These are phyloP conservation scores for Tricholoma sp. DNA, from an alignment of 768 basidiomycete genomes.

Conservation along the genomic window DNA sequence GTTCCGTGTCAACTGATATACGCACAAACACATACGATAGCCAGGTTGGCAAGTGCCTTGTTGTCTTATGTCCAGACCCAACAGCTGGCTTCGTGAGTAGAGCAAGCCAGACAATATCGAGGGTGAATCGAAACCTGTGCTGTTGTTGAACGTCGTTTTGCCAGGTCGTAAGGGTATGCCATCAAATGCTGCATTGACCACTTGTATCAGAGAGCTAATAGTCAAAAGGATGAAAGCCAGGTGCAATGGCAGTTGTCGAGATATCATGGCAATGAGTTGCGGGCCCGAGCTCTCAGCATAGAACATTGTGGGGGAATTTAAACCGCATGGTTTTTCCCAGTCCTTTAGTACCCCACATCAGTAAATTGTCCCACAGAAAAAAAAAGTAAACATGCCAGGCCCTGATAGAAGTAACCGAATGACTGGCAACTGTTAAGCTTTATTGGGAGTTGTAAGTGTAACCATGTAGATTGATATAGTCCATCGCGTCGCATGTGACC, in stretches of 20 bases:
- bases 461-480: too few species aligned
- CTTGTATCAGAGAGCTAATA: not conserved
- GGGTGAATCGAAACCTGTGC: not conserved
- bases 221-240: not conserved
- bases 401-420: too few species aligned
- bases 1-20: not conserved
- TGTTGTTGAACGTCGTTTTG: not conserved
- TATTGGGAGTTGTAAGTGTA: too few species aligned
- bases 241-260: not conserved
- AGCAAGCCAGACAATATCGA: not conserved
- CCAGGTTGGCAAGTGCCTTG: not conserved
- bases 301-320: too few species aligned
- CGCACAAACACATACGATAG: not conserved
- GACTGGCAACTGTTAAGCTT: too few species aligned
- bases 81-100: not conserved
- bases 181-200: not conserved
- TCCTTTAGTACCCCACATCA: not conserved
- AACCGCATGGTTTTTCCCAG: too few species aligned
- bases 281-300: too few species aligned
- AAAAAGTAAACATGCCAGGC: too few species aligned
- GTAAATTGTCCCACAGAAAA: too few species aligned
- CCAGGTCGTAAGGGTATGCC: not conserved
- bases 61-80: not conserved
- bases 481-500: too few species aligned
- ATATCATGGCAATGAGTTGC: not conserved